A percentile compares a stretch with the other conserved stretches of the same genome.
phyloP scores from a whole-genome alignment of 495 filamentous ascomycete genomes.

The Daldinia caldariorum region DNA sequence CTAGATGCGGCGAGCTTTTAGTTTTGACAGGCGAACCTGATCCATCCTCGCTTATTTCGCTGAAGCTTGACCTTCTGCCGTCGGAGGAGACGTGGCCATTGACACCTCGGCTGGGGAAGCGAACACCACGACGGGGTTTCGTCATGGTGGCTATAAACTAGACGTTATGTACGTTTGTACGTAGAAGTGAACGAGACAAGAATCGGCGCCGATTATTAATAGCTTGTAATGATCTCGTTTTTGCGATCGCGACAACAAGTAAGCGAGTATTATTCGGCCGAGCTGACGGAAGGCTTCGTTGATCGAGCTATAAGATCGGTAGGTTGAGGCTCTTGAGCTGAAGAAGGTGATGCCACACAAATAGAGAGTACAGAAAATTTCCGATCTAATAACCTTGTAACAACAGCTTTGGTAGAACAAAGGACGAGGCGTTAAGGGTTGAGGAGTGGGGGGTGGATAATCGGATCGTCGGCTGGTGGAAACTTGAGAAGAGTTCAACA shows the following conservation, averaged over 20 bases:
- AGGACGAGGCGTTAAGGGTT: slow-evolving; percentile 12
- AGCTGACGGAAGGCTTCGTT: not conserved
- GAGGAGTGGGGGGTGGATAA: slow-evolving; percentile 20
- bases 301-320: slow-evolving; percentile 4
- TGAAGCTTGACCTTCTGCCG: slow-evolving; percentile 75
- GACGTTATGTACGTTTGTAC: not conserved
- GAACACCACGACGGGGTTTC: slow-evolving; percentile 81
- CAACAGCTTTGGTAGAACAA: slow-evolving; percentile 8
- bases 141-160: slow-evolving; percentile 61
- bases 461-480: slow-evolving; percentile 37
- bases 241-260: slow-evolving; percentile 16
- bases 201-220: not conserved
- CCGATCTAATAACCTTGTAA: not conserved
- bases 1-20: slow-evolving; percentile 54
- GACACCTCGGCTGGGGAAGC: slow-evolving; percentile 75
- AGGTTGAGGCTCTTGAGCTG: not conserved
- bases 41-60: slow-evolving; percentile 80
- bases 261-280: not conserved
- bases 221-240: not conserved
- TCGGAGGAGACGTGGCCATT: slow-evolving; percentile 58
- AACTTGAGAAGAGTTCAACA: slow-evolving; percentile 16
- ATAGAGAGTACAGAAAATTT: not conserved
- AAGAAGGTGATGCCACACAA: not conserved
- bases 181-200: not conserved
- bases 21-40: slow-evolving; percentile 63